Conservation (phyloP, 257 asterid genomes). For the Solanum phureja region DNA sequence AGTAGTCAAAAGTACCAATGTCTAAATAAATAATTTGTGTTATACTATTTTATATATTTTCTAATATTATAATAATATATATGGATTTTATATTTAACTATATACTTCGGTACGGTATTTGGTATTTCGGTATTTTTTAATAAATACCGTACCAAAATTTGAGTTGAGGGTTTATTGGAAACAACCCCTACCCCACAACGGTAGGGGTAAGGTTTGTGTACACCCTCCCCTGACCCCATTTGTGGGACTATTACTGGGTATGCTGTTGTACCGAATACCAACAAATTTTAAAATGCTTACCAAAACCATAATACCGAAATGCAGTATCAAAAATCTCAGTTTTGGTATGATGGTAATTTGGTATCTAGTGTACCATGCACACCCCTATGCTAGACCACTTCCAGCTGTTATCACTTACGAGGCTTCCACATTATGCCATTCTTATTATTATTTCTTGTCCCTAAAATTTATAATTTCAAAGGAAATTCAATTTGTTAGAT, state of each 20-base stretch:
- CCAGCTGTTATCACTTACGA: background rate
- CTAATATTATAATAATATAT: background rate
- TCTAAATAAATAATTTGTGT: background rate
- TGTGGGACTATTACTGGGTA: background rate
- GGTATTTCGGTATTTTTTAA: background rate
- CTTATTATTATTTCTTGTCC: background rate
- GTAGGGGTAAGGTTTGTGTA: background rate
- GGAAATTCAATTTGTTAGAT: background rate
- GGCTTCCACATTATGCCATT: background rate
- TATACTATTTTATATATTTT: background rate
- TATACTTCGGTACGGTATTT: background rate
- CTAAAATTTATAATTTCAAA: background rate
- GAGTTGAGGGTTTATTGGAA: background rate
- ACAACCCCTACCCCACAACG: background rate
- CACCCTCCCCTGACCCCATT: background rate
- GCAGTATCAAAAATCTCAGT: background rate
- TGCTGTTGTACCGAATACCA: background rate
- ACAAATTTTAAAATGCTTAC: background rate
- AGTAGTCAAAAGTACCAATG: background rate
- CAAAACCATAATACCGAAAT: background rate
- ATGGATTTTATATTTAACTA: background rate
- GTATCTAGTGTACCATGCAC: background rate
- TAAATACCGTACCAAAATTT: background rate
- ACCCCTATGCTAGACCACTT: background rate
- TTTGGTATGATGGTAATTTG: background rate